Evolutionary conservation across 2,329 filamentous ascomycete species (phyloP), one percentile per base, ranked within the genome.

Genomic region (Aspergillus sp.): DNA sequence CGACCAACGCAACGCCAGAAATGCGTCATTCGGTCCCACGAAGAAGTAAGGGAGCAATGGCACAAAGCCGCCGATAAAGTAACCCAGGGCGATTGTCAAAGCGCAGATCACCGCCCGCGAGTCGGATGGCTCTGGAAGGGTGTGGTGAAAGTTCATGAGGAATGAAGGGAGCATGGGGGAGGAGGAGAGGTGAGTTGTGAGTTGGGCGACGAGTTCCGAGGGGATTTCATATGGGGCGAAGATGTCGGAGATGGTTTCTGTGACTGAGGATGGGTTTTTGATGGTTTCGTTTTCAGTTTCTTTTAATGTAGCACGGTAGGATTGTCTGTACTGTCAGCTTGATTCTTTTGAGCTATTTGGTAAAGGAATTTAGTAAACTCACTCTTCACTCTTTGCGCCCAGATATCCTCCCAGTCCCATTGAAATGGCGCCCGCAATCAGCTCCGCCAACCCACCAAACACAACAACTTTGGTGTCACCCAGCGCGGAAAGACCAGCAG

Each of bases 321-420:
- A 68, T 51, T 68, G 62, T 49, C 65, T 68, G 30, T 4, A 31
- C 19, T 19, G 19, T 19, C 19, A 19, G 19, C 19, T 19, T 19
- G 4, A 19, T 19, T 4, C 19, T 45, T 27, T 43, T 37, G 8
- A 38, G 2, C 27, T 4, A 10, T 29, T 26, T 31, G 26, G 6
- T 27, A 9, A 12, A 19, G 8, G 35, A 26, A 7, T 44, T 40
- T 39, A 30, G n/a, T 11, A n/a, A 9, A 53, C 59, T 52, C 49
- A 68, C 62, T 64, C 61, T 56, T 70, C 68, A 26, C 65, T 70
- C 49, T 68, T 65, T 7, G 82, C 83, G 7, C 83, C 85, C 2
- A 90, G 72, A 60, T 86, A 89, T 6, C 82, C 85, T 26, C 86
- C 85, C 5, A 90, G 71, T 1, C 86, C 86, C 86, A 90, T 90